Conservation (phyloP, 2,329 filamentous ascomycete species). For the Dactylellina haptotyla region DNA sequence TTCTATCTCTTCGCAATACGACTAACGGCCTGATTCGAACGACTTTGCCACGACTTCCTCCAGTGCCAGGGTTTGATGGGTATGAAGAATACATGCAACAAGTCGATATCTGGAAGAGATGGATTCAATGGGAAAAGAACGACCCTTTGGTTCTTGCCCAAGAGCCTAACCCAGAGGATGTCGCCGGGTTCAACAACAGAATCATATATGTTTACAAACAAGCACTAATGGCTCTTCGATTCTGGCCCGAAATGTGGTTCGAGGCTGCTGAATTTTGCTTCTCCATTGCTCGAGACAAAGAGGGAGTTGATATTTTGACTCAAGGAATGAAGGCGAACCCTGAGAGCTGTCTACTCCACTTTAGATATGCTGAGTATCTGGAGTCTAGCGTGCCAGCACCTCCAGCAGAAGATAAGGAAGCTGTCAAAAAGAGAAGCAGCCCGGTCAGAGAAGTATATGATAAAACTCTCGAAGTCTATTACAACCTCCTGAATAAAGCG, state of each 20-base stretch:
- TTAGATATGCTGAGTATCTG: conserved; percentile 87
- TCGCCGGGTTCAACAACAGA: conserved; percentile 76
- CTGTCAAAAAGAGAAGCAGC: conserved; percentile 71
- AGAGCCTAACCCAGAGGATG: conserved; percentile 72
- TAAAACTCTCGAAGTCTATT: conserved; percentile 84
- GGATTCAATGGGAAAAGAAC: conserved; percentile 94
- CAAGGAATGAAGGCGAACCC: conserved; percentile 90
- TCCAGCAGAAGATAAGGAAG: conserved; percentile 71
- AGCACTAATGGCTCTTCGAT: conserved; percentile 88
- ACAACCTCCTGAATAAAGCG: conserved; percentile 80
- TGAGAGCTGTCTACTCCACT: conserved; percentile 87
- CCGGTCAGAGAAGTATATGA: conserved; percentile 86
- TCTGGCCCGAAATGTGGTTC: conserved; percentile 91
- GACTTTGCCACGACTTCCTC: conserved; percentile 82
- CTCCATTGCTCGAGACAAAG: conserved; percentile 57
- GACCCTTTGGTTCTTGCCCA: conserved; percentile 83
- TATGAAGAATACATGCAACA: conserved; percentile 85
- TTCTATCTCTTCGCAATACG: conserved; percentile 89
- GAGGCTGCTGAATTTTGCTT: conserved; percentile 58
- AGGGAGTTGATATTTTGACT: conserved; percentile 78
- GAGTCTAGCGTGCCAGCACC: conserved; percentile 77
- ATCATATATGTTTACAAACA: conserved; percentile 93
- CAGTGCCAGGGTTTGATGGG: conserved; percentile 85
- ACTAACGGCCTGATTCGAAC: conserved; percentile 79
- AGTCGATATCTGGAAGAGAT: conserved; percentile 87